These are phyloP conservation scores for Coemansia sp. DNA, from an alignment of 192 early-diverging fungal genomes.

Conservation along the genomic window DNA sequence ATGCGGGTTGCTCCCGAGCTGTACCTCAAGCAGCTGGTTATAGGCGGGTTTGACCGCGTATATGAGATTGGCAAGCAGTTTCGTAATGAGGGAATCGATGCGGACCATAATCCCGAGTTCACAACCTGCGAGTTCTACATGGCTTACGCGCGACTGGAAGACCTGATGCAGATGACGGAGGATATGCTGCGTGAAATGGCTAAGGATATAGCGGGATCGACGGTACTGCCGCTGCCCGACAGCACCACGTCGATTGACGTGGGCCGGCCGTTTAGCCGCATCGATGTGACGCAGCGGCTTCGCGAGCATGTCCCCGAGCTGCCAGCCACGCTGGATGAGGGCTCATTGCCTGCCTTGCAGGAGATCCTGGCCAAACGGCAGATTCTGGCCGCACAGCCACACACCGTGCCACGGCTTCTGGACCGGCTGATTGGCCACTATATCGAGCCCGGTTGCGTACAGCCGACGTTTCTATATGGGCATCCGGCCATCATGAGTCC, in stretches of 20 bases:
- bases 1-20: constrained; percentile 84
- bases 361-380: constrained; percentile 15
- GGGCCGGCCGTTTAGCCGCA: constrained; percentile 55
- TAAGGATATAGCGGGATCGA: constrained; percentile 16
- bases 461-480: constrained; percentile 78
- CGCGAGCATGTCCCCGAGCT: constrained; percentile 43
- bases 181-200: constrained; percentile 59
- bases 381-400: constrained; percentile 52
- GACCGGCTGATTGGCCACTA: constrained; percentile 69
- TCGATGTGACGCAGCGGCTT: constrained; percentile 58
- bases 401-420: constrained; percentile 65
- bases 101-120: constrained; percentile 87
- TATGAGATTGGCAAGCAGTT: constrained; percentile 91
- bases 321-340: constrained; percentile 31
- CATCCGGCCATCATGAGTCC: constrained; percentile 83
- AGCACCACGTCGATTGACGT: constrained; percentile 41
- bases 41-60: constrained; percentile 80
- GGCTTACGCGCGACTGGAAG: constrained; percentile 70
- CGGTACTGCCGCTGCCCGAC: constrained; percentile 8
- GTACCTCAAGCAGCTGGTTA: constrained; percentile 82
- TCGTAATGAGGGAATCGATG: constrained; percentile 87
- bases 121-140: constrained; percentile 89
- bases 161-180: constrained; percentile 68
- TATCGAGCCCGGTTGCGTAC: constrained; percentile 73
- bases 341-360: constrained; percentile 9